phyloP scores from a whole-genome alignment of 164 flowering plant genomes.

The Nymphaea thermarum region DNA sequence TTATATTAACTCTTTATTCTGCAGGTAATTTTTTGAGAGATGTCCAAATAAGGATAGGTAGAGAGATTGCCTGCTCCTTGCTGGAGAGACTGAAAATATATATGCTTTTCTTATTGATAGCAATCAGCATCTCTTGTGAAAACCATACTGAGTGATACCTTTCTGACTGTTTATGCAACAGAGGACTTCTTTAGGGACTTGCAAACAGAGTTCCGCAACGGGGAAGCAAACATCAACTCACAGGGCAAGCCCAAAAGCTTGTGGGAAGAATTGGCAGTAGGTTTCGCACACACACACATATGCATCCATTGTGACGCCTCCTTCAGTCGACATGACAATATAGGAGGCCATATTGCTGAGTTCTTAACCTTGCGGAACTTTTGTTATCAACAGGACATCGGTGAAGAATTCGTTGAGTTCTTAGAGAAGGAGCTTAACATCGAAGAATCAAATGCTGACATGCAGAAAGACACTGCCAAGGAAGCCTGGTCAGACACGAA shows the following conservation, averaged over 20 bases:
- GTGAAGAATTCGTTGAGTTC: slow-evolving; percentile 94
- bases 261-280: slow-evolving; percentile 93
- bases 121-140: background rate
- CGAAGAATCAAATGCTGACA: slow-evolving; percentile 25
- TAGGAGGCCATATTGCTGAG: background rate
- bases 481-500: slow-evolving; percentile 13
- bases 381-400: slow-evolving; percentile 52
- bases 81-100: background rate
- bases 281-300: slow-evolving; percentile 6
- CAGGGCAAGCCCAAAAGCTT: slow-evolving; percentile 87
- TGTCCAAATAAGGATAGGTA: slow-evolving; percentile 91
- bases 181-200: slow-evolving; percentile 82
- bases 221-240: slow-evolving; percentile 68
- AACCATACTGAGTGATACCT: background rate
- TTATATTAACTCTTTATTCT: slow-evolving; percentile 42
- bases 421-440: slow-evolving; percentile 91
- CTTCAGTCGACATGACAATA: too few relatives aligned
- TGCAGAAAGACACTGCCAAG: slow-evolving; percentile 10
- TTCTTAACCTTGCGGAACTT: too few relatives aligned
- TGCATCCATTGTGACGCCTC: background rate
- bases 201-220: slow-evolving; percentile 70
- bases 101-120: background rate
- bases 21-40: slow-evolving; percentile 91
- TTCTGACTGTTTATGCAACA: slow-evolving; percentile 21
- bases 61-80: slow-evolving; percentile 15